These are phyloP conservation scores for Plantago coronopus DNA, from an alignment of 305 asterid species.

Conservation along the genomic window DNA sequence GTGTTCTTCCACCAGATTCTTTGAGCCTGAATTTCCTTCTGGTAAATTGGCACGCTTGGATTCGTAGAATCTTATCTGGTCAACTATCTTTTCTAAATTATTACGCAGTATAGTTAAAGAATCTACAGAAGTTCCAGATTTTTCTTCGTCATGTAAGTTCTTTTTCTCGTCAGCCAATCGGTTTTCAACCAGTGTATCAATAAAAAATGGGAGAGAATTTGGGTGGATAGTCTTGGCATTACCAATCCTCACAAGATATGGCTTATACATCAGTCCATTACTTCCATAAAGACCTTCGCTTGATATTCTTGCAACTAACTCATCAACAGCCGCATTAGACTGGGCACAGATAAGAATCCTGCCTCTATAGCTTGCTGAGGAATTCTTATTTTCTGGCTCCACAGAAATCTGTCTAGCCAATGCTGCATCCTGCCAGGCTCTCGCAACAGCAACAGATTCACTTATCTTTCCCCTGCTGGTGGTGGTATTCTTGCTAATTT, in stretches of 20 bases:
- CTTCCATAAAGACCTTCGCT: conserved; percentile 72
- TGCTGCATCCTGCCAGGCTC: conserved; percentile 99
- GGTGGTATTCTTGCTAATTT: conserved; percentile 32
- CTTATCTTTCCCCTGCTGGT: conserved; percentile 47
- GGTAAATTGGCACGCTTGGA: conserved; percentile 69
- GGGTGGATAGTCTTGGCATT: conserved; percentile 84
- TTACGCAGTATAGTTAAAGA: conserved; percentile 51
- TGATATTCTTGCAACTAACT: conserved; percentile 80
- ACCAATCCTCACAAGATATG: conserved; percentile 97
- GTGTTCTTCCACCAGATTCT: conserved; percentile 46
- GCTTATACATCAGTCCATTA: conserved; percentile 72
- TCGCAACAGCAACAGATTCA: conserved; percentile 82
- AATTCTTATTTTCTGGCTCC: conserved; percentile 39
- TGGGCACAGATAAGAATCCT: conserved; percentile 96
- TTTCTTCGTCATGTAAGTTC: conserved; percentile 44
- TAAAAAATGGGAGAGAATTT: conserved; percentile 80
- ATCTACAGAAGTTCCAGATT: conserved; percentile 39
- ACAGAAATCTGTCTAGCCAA: conserved; percentile 70
- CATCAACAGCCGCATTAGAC: conserved; percentile 99
- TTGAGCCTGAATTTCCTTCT: conserved; percentile 49
- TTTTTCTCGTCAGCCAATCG: conserved; percentile 61
- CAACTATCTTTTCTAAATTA: conserved; percentile 82
- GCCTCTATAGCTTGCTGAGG: conserved; percentile 53
- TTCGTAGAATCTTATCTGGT: conserved; percentile 71
- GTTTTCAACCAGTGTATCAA: conserved; percentile 86